These are phyloP conservation scores for Neophaeococcomyces mojaviensis DNA, from an alignment of 2,329 filamentous ascomycete species.

Conservation along the genomic window DNA sequence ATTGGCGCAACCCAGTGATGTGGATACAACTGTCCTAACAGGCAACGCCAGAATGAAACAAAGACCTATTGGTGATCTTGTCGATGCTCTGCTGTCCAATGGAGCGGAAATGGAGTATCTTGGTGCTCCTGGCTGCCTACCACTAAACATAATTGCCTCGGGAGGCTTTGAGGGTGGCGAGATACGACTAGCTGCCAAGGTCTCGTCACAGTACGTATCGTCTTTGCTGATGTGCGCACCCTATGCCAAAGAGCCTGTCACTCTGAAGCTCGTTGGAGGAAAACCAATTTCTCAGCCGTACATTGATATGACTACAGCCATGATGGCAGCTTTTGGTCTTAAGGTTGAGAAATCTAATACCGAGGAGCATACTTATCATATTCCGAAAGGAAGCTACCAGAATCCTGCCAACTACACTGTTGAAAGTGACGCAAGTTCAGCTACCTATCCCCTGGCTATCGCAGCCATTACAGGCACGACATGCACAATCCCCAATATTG, in stretches of 20 bases:
- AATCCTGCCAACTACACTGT: constrained; percentile 83
- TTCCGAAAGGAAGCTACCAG: constrained; percentile 73
- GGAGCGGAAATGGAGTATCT: constrained; percentile 82
- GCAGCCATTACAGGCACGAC: constrained; percentile 93
- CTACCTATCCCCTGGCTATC: constrained; percentile 88
- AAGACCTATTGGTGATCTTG: constrained; percentile 83
- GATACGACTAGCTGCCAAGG: constrained; percentile 87
- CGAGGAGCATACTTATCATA: constrained; percentile 87
- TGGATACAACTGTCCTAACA: constrained; percentile 70
- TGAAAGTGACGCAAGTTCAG: constrained; percentile 95
- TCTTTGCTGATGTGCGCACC: constrained; percentile 94
- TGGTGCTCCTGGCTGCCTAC: constrained; percentile 74
- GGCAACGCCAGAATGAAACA: constrained; percentile 96
- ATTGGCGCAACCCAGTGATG: constrained; percentile 60
- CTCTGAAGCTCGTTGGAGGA: constrained; percentile 81
- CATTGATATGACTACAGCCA: constrained; percentile 96
- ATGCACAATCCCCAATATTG: constrained; percentile 94
- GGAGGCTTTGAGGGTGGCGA: constrained; percentile 76
- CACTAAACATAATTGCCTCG: constrained; percentile 72
- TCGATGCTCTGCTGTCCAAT: constrained; percentile 80
- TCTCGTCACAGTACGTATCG: constrained; percentile 98
- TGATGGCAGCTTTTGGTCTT: constrained; percentile 93
- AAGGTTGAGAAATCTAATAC: constrained; percentile 66
- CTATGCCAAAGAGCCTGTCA: constrained; percentile 91
- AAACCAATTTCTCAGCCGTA: constrained; percentile 96